phyloP scores from a whole-genome alignment of 768 basidiomycete species.

The Clitopilus passeckerianus region DNA sequence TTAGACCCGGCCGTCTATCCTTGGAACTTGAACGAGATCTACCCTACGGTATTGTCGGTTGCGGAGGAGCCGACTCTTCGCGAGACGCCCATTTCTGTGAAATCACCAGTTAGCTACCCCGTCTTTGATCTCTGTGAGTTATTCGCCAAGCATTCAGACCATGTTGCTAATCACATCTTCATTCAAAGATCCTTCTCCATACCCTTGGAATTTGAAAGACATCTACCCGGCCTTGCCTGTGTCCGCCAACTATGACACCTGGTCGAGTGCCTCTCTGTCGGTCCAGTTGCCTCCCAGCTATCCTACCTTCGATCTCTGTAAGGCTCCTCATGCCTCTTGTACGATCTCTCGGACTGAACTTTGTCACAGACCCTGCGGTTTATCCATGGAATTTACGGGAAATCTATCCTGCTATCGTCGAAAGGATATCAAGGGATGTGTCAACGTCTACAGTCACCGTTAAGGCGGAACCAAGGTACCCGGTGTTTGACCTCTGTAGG shows the following conservation, averaged over 20 bases:
- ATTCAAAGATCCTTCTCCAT: conserved; percentile 17
- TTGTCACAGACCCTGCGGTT: conserved; percentile 8
- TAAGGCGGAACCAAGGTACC: conserved; percentile 6
- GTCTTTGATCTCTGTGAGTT: conserved; percentile 23
- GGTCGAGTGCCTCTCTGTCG: neutral
- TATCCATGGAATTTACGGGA: conserved; percentile 34
- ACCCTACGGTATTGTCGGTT: conserved; percentile 9
- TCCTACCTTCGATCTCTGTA: conserved; percentile 26
- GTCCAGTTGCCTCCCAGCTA: conserved; percentile 4
- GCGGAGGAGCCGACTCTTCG: neutral
- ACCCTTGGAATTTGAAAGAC: conserved; percentile 31
- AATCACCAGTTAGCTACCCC: conserved; percentile 17
- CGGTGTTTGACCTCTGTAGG: conserved; percentile 29
- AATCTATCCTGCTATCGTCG: conserved; percentile 20
- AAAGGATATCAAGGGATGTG: too few species aligned
- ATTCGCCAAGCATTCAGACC: neutral
- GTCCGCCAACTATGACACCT: neutral
- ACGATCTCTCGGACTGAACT: neutral
- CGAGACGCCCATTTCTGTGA: neutral
- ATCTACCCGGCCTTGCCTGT: conserved; percentile 21
- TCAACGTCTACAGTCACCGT: neutral
- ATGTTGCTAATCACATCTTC: neutral
- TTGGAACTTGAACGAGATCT: conserved; percentile 27
- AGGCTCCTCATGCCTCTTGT: conserved; percentile 9
- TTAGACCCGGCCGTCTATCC: conserved; percentile 28